These are phyloP conservation scores for Daldinia loculata DNA, from an alignment of 495 filamentous ascomycete genomes.

Conservation along the genomic window DNA sequence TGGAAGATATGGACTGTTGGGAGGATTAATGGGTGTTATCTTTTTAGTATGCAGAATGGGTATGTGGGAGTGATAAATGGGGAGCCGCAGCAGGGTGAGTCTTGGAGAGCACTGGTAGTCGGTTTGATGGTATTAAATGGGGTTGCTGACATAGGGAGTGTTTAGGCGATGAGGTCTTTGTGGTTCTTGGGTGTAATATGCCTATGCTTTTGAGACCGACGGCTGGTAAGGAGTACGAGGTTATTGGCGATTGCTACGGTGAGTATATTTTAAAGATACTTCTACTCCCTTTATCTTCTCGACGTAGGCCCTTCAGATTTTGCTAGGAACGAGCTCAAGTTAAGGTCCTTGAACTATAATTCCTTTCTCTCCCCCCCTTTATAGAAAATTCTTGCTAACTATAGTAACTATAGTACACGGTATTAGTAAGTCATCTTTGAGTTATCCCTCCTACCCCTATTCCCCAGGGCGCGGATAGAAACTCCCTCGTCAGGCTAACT, in stretches of 20 bases:
- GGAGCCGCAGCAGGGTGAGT: conserved; percentile 18
- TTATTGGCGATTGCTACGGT: conserved; percentile 36
- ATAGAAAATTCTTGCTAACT: neutral
- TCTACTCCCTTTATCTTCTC: too few species aligned
- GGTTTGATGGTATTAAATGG: neutral
- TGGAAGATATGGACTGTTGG: neutral
- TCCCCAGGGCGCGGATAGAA: neutral
- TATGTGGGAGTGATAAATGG: conserved; percentile 19
- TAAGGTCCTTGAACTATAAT: neutral
- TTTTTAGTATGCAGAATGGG: conserved; percentile 15
- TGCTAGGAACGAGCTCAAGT: too few species aligned
- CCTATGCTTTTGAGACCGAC: conserved; percentile 27
- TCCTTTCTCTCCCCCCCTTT: neutral
- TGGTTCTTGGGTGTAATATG: conserved; percentile 21
- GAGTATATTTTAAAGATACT: neutral
- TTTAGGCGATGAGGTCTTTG: conserved; percentile 25
- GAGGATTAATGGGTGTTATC: neutral
- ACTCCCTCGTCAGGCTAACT: too few species aligned
- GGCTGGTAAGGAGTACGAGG: conserved; percentile 11
- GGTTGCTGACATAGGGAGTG: neutral
- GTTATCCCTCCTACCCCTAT: neutral
- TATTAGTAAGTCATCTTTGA: conserved; percentile 18
- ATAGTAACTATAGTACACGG: conserved; percentile 6
- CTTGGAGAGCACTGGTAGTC: too few species aligned
- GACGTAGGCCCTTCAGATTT: too few species aligned